A percentile compares a stretch with the other conserved stretches of the same genome.
Evolutionary conservation across 371 early-diverging fungal species (phyloP).

Genomic region (Mycotypha africana): DNA sequence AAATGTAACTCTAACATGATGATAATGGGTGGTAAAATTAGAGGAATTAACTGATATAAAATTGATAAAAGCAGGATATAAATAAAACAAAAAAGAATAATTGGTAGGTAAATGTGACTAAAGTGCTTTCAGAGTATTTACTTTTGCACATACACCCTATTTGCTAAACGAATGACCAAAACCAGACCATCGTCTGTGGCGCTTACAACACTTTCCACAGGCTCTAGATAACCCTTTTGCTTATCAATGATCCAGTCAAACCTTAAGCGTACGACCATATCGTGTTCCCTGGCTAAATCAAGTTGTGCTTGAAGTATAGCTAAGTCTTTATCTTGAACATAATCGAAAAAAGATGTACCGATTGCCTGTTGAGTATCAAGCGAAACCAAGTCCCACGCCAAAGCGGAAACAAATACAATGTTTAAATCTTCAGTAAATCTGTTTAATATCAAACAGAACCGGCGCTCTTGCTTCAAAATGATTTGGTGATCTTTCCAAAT

Average conservation of each 20-base stretch:
- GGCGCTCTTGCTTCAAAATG: constrained; percentile 3
- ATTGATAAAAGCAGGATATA: too few relatives aligned
- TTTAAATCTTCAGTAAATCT: constrained; percentile 25
- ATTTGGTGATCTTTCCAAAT: constrained; percentile 1
- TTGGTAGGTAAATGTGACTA: too few relatives aligned
- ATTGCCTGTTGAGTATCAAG: constrained; percentile 9
- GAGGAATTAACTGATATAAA: too few relatives aligned
- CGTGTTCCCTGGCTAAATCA: constrained; percentile 20
- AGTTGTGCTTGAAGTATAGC: constrained; percentile 16
- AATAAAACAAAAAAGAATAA: too few relatives aligned
- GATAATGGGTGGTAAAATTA: too few relatives aligned
- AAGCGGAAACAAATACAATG: constrained; percentile 22
- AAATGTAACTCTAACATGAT: too few relatives aligned
- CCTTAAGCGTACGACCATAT: constrained; percentile 28
- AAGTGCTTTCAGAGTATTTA: too few relatives aligned
- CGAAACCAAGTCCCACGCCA: constrained; percentile 20
- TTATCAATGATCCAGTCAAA: constrained; percentile 32
- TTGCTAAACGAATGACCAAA: constrained; percentile 11
- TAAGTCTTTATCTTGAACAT: constrained; percentile 20
- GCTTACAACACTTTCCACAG: constrained; percentile 30
- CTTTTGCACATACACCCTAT: too few relatives aligned
- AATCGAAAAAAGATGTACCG: constrained; percentile 22
- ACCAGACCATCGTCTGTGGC: constrained; percentile 41
- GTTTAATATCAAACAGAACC: constrained; percentile 35
- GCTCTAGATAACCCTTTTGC: constrained; percentile 8